Evolutionary conservation across 2,329 filamentous ascomycete genomes (phyloP).

Genomic region (Exophiala calicioides): DNA sequence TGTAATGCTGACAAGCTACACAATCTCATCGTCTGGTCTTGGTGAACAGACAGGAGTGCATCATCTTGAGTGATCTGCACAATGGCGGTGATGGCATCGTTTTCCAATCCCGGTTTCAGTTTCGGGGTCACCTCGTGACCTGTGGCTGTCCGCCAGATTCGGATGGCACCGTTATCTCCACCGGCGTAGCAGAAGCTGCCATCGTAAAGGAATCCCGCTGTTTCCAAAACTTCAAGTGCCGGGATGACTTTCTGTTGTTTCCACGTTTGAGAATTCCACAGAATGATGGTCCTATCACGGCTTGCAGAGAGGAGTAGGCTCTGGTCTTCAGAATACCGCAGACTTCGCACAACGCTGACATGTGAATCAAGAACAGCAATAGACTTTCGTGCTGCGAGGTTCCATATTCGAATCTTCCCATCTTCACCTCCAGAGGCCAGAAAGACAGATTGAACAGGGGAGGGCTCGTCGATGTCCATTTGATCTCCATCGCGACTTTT

Average conservation of each 20-base stretch:
- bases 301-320: constrained; percentile 79
- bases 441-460: constrained; percentile 59
- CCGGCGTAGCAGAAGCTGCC: constrained; percentile 77
- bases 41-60: constrained; percentile 73
- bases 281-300: constrained; percentile 88
- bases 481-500: constrained; percentile 48
- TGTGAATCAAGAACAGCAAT: constrained; percentile 83
- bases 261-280: constrained; percentile 89
- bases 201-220: constrained; percentile 73
- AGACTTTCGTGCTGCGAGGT: constrained; percentile 78
- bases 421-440: constrained; percentile 92
- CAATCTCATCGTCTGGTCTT: constrained; percentile 82
- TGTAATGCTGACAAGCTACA: constrained; percentile 59
- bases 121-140: constrained; percentile 78
- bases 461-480: constrained; percentile 46
- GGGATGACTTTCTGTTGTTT: constrained; percentile 78
- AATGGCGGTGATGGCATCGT: constrained; percentile 69
- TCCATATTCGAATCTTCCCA: constrained; percentile 88
- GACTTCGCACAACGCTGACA: constrained; percentile 85
- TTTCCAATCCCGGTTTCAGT: constrained; percentile 62
- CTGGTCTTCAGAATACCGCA: constrained; percentile 77
- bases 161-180: constrained; percentile 77
- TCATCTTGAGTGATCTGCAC: constrained; percentile 55
- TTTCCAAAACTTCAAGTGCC: constrained; percentile 81
- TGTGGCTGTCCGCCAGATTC: constrained; percentile 77